Percentiles rank a stretch among this genome's conserved stretches.
Evolutionary conservation across 345 rosid species (phyloP).

Genomic region (Anacardium occidentale): DNA sequence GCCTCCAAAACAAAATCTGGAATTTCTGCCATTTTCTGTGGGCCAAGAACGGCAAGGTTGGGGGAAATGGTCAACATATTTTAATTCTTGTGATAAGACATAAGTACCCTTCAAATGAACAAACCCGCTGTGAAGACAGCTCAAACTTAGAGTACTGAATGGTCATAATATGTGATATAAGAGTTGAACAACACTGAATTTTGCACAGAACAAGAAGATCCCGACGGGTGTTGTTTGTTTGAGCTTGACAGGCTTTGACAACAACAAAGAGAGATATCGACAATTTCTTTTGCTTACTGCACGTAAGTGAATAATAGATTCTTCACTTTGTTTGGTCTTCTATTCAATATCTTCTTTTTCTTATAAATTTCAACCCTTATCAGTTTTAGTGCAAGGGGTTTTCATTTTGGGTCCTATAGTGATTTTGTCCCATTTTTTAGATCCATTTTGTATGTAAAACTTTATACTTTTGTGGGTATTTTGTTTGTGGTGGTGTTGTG

Average conservation of each 20-base stretch:
- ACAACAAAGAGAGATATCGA: background rate
- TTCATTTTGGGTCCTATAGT: background rate
- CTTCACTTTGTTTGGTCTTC: slow-evolving; percentile 10
- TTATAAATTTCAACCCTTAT: slow-evolving; percentile 1
- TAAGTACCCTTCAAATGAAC: background rate
- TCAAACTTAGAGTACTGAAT: background rate
- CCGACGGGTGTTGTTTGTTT: background rate
- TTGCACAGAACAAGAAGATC: background rate
- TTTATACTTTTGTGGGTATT: slow-evolving; percentile 20
- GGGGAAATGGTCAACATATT: background rate
- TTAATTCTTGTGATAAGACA: background rate
- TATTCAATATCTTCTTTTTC: background rate
- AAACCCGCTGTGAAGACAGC: background rate
- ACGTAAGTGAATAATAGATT: slow-evolving; percentile 11
- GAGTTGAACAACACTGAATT: background rate
- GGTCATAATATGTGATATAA: background rate
- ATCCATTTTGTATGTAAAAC: background rate
- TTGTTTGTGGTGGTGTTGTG: slow-evolving; percentile 16
- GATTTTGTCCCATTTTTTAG: background rate
- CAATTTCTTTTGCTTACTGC: background rate
- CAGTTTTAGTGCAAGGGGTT: background rate
- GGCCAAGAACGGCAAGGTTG: background rate
- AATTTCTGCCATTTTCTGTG: background rate
- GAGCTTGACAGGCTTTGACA: background rate
- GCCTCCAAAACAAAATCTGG: background rate